Evolutionary conservation across 768 basidiomycete species (phyloP), one percentile per base, ranked within the genome.

Genomic region (Xerocomus potaroensis): DNA sequence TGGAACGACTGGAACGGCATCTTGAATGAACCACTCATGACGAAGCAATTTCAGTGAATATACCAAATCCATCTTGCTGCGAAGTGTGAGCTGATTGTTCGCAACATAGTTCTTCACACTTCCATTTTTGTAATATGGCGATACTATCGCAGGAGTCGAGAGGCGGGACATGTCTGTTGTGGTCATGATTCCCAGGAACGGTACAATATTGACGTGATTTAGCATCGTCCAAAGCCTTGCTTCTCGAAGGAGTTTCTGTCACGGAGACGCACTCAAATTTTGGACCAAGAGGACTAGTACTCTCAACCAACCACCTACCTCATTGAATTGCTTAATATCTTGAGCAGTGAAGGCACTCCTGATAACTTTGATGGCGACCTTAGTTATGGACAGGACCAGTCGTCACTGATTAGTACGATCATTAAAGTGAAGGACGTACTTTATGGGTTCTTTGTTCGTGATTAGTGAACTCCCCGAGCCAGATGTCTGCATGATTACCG

Each of bases 291-390:
- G 15, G 8, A 11, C n/a, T 12, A n/a, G n/a, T n/a, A 12, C 18
- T 10, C 30, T 10, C 12, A 16, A 32, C 37, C 2, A 6, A 27
- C 15, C 8, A 48, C 61, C 18, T 30, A 63, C 61, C 41, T 56
- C 45, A 11, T 56, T 61, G 24, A 61, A 51, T 21, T 32, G 41
- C 27, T 53, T 53, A n/a, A 42, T 45, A 16, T 63, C 52, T 35
- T 50, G 52, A 3, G 30, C 37, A 5, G 36, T 47, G 32, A 56
- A 50, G 18, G 53, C 33, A 27, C 53, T 54, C 42, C 57, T 53
- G 23, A 63, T 63, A 1, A 63, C 53, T 50, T 63, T 63, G 37
- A 63, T 61, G 16, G 62, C 62, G 22, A 63, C 57, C 53, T 63
- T 41, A 45, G 33, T n/a, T 18, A 19, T 15, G 5, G 5, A 39